Conservation (phyloP, 768 basidiomycete genomes). For the Sarcodon aspratus region DNA sequence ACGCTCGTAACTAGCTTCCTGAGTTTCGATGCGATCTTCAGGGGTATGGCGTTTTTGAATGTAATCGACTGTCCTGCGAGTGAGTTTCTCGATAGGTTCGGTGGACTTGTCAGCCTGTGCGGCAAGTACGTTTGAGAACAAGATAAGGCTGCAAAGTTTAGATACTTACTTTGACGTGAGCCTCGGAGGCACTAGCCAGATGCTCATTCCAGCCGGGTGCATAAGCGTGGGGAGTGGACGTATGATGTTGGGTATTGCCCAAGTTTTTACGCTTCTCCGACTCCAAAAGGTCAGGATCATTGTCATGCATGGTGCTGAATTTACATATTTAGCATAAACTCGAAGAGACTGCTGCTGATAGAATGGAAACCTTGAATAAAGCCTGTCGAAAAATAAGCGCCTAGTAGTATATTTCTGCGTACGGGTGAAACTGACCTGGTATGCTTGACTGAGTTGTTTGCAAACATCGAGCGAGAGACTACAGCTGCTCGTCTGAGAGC, state of each 20-base stretch:
- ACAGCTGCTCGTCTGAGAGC: too few relatives aligned
- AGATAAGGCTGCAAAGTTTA: not conserved
- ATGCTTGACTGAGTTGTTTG: too few relatives aligned
- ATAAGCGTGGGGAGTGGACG: constrained; percentile 17
- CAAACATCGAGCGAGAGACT: too few relatives aligned
- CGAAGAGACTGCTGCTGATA: too few relatives aligned
- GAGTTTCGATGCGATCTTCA: constrained; percentile 1
- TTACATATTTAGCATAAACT: too few relatives aligned
- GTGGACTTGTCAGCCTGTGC: constrained; percentile 15
- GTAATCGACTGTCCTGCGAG: constrained; percentile 15
- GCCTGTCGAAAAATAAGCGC: too few relatives aligned
- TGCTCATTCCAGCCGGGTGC: constrained; percentile 27
- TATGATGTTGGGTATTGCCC: constrained; percentile 19
- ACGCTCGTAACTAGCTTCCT: constrained; percentile 10
- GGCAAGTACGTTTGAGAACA: not conserved
- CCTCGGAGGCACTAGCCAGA: constrained; percentile 23
- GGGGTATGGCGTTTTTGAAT: constrained; percentile 14
- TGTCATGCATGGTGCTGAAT: constrained; percentile 21
- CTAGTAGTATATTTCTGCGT: too few relatives aligned
- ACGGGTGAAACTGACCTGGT: too few relatives aligned
- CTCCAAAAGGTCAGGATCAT: constrained; percentile 24
- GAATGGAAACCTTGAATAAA: too few relatives aligned
- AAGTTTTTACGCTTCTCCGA: constrained; percentile 23
- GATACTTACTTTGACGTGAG: constrained; percentile 19
- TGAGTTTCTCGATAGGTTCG: constrained; percentile 4